Evolutionary conservation across 2,329 filamentous ascomycete species (phyloP), one percentile per base, ranked within the genome.

Genomic region (Talaromyces sp.): DNA sequence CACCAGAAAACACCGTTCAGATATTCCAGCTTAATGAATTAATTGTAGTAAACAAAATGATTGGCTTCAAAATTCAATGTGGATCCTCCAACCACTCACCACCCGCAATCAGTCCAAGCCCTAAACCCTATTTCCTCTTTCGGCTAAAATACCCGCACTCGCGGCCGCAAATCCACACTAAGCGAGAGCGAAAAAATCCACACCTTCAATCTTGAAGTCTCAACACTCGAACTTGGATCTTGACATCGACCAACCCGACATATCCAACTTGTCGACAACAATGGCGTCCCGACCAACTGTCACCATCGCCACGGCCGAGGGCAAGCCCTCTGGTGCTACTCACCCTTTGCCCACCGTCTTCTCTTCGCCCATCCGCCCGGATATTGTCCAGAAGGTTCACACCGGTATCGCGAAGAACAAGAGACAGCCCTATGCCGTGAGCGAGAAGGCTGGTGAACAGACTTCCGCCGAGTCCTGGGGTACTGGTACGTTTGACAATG

Each of bases 371-470:
- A 98, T 99, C 87, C 94, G 95, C 82, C 91, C 93, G 78, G 95
- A 99, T 85, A 97, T 99, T 82, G 95, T 99, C 81, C 94, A 98
- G 81, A 82, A 82, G 73, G 88, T 98, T 78, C 95, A 99, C 90
- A 96, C 92, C 78, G 95, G 95, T 79, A 96, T 99, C 87, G 94
- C 94, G 82, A 99, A 99, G 92, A 99, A 99, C 90, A 97, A 96
- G 90, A 91, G 95, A 82, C 95, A 99, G 86, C 93, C 95, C 76
- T 99, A 99, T 84, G 89, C 95, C 79, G 95, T 99, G 87, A 97
- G 93, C 90, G 94, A 98, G 91, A 99, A 99, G 91, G 95, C 95
- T 81, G 95, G 95, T 87, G 95, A 99, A 87, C 95, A 99, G 87
- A 99, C 95, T 81, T 97, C 92, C 84, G 95, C 95, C 81, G 95